Percentiles rank a stretch among this genome's conserved stretches.
Evolutionary conservation across 2,329 filamentous ascomycete species (phyloP).

Genomic region (Hysterium pulicare): DNA sequence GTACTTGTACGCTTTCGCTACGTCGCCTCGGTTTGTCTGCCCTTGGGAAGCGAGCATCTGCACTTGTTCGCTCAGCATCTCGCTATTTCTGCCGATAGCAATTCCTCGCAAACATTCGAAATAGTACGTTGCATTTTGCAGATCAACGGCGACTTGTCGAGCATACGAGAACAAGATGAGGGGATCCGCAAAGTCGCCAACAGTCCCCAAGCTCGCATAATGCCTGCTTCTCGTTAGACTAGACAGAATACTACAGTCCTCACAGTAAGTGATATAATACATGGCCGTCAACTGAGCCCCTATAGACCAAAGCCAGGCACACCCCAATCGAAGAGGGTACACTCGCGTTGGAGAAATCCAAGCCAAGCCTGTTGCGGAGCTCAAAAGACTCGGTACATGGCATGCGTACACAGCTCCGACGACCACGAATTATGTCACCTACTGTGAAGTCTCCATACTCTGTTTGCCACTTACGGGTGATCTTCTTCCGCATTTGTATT

Average conservation of each 20-base stretch:
- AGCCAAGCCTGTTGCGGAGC: too few species aligned
- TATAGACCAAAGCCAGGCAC: too few species aligned
- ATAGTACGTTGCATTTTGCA: constrained; percentile 56
- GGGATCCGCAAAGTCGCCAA: constrained; percentile 60
- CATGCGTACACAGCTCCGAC: too few species aligned
- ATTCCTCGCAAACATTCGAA: constrained; percentile 63
- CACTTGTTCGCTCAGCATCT: constrained; percentile 56
- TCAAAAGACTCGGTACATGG: too few species aligned
- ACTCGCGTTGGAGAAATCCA: too few species aligned
- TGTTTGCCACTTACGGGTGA: constrained; percentile 32
- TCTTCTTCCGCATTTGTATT: constrained; percentile 31
- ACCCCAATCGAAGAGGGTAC: too few species aligned
- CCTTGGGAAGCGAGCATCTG: constrained; percentile 58
- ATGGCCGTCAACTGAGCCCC: too few species aligned
- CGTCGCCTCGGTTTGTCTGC: constrained; percentile 54
- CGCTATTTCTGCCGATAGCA: constrained; percentile 53
- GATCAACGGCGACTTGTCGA: constrained; percentile 57
- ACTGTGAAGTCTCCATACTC: too few species aligned
- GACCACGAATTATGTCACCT: too few species aligned
- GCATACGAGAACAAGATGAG: constrained; percentile 62
- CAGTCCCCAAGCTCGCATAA: constrained; percentile 61
- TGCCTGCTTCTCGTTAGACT: too few species aligned
- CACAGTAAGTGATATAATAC: too few species aligned
- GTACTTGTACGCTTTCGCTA: constrained; percentile 56
- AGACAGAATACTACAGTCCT: too few species aligned